Percentiles rank a stretch among this genome's conserved stretches.
Evolutionary conservation across 2,329 filamentous ascomycete species (phyloP).

Genomic region (Fusarium sp.): DNA sequence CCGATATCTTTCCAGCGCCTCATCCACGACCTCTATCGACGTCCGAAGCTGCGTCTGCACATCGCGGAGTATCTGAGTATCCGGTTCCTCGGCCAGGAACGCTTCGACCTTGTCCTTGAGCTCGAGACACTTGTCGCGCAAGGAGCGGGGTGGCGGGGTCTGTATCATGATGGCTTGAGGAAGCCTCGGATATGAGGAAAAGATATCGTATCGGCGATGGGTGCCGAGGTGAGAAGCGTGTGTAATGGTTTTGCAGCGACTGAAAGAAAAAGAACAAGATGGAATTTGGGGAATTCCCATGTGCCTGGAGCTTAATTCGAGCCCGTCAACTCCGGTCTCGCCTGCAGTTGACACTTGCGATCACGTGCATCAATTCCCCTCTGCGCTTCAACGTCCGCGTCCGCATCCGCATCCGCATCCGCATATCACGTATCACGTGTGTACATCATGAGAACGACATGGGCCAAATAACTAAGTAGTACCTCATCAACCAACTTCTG

Average conservation of each 20-base stretch:
- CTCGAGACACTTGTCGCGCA: slow-evolving; percentile 59
- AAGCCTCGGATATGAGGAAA: slow-evolving; percentile 12
- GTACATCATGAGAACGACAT: neutral
- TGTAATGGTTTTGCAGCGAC: neutral
- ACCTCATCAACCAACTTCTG: too few relatives aligned
- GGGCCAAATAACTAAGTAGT: neutral
- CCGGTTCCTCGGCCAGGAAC: slow-evolving; percentile 71
- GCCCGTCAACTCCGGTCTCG: slow-evolving; percentile 32
- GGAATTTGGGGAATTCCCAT: slow-evolving; percentile 7
- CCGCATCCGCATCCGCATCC: slow-evolving; percentile 11
- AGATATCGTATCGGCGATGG: neutral
- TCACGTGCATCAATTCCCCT: slow-evolving; percentile 12
- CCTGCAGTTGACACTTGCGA: slow-evolving; percentile 12
- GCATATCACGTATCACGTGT: neutral
- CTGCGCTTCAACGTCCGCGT: slow-evolving; percentile 11
- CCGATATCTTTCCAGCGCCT: slow-evolving; percentile 81
- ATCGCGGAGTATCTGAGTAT: slow-evolving; percentile 65
- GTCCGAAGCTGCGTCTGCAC: slow-evolving; percentile 80
- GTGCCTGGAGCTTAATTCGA: slow-evolving; percentile 15
- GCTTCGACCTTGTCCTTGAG: slow-evolving; percentile 69
- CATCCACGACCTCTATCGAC: slow-evolving; percentile 77
- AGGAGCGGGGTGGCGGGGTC: slow-evolving; percentile 41
- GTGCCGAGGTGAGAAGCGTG: accelerated
- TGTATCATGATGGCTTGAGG: slow-evolving; percentile 31
- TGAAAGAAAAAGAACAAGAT: neutral